These are phyloP conservation scores for Daldinia sp. DNA, from an alignment of 2,329 filamentous ascomycete species.

Conservation along the genomic window DNA sequence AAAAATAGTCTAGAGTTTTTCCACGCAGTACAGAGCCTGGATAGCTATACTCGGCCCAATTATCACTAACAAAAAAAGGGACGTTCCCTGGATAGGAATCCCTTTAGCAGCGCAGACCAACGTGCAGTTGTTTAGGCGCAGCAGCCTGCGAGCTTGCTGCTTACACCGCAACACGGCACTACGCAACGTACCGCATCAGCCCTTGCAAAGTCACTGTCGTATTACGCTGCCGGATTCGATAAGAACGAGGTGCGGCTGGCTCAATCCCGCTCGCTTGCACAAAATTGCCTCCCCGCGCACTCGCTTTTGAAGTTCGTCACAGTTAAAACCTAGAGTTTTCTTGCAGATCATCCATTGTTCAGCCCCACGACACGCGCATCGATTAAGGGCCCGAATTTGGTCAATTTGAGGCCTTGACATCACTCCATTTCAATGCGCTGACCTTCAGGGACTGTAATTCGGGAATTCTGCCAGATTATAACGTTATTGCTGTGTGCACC, in stretches of 20 bases:
- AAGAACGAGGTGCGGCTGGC: constrained; percentile 48
- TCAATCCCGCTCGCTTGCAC: constrained; percentile 46
- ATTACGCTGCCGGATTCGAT: constrained; percentile 48
- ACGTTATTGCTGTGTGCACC: constrained; percentile 23
- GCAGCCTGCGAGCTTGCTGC: constrained; percentile 43
- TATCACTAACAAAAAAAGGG: constrained; percentile 26
- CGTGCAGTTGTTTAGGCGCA: constrained; percentile 45
- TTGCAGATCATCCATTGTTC: constrained; percentile 39
- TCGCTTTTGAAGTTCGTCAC: constrained; percentile 39
- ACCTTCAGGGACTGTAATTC: constrained; percentile 21
- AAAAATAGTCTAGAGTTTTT: constrained; percentile 33
- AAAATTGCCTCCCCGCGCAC: constrained; percentile 48
- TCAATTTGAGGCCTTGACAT: constrained; percentile 20
- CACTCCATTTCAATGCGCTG: constrained; percentile 27
- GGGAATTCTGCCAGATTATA: constrained; percentile 19
- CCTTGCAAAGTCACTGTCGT: constrained; percentile 45
- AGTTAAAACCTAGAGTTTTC: constrained; percentile 17
- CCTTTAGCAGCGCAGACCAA: constrained; percentile 33
- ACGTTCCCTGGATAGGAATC: constrained; percentile 26
- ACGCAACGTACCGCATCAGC: constrained; percentile 35
- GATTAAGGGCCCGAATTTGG: constrained; percentile 11
- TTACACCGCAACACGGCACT: constrained; percentile 48
- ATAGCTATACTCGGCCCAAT: constrained; percentile 39
- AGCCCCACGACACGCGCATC: constrained; percentile 32
- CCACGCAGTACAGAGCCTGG: constrained; percentile 27